Base-by-base conservation (phyloP, 768 basidiomycete genomes). In the Boletus vinaceobasis region DNA sequence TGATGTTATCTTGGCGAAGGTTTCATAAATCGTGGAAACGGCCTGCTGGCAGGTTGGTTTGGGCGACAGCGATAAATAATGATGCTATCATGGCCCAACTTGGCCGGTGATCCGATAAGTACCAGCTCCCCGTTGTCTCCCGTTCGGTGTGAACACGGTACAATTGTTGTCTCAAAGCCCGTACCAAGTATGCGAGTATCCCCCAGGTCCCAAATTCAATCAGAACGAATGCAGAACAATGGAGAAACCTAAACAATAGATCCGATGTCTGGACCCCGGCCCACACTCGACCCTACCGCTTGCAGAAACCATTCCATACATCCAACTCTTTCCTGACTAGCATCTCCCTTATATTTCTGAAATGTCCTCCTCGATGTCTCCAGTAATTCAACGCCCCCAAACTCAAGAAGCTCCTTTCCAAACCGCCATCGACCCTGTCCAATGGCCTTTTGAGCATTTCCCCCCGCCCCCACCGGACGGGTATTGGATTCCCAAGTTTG, bases 401-500 rank as follows among this genome's bases (percentile, higher is more conserved):
- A 1, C 31, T 26, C 43, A 14, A 33, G 17, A 35, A 27, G 3
- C 23, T 11, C 21, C 11, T 32, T 26, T 27, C 19, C 45, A 33
- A n/a, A 52, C 43, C 27, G 14, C 31, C 7, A 10, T 40, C 37
- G 54, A 52, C n/a, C 4, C 56, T 5, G 52, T 47, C 39, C 52
- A 57, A 55, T 71, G 63, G 65, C 70, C 68, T 15, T 50, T 70
- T 26, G 68, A 69, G 26, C 60, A 23, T 5, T 71, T 71, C 33
- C 68, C 68, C 29, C 40, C 57, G 4, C 70, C 70, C 10, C 68
- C 68, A 21, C 17, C 1, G 0, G 65, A 69, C 7, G 67, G 68
- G n/a, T 48, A 48, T 47, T 69, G 61, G 65, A 39, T 69, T 43
- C 60, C 65, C 1, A 70, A 59, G 51, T 53, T 29, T n/a, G 65